Evolutionary conservation across 257 asterid genomes (phyloP).

Genomic region (Petunia secreta): DNA sequence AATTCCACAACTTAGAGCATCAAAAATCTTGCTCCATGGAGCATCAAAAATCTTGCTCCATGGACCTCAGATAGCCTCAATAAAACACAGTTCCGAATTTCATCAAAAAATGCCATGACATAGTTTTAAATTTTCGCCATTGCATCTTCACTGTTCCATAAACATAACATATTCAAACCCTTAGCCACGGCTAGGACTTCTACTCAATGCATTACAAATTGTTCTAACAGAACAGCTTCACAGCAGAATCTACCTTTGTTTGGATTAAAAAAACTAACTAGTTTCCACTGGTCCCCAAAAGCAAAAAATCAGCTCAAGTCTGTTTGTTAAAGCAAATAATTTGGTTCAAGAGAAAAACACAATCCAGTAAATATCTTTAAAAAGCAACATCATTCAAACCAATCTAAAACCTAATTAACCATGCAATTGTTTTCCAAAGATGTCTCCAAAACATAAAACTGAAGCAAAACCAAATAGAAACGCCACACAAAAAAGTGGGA

Average conservation of each 20-base stretch:
- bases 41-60: background rate
- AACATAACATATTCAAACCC: background rate
- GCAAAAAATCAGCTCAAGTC: background rate
- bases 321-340: too few relatives aligned
- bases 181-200: background rate
- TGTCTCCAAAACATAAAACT: background rate
- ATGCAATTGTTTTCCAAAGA: background rate
- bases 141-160: too few relatives aligned
- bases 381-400: background rate
- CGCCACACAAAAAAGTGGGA: background rate
- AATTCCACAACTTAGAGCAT: background rate
- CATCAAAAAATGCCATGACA: too few relatives aligned
- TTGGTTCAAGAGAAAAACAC: background rate
- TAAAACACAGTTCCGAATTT: too few relatives aligned
- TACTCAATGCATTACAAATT: background rate
- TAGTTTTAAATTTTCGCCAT: background rate
- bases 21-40: too few relatives aligned
- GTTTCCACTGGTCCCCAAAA: too few relatives aligned
- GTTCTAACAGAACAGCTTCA: background rate
- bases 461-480: background rate
- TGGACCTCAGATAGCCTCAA: background rate
- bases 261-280: background rate
- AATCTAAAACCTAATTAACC: background rate
- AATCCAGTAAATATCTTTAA: background rate
- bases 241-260: background rate